Evolutionary conservation across 1,139 yeast genomes (phyloP), one percentile per base, ranked within the genome.

Genomic region (Starmera stellimalicola): DNA sequence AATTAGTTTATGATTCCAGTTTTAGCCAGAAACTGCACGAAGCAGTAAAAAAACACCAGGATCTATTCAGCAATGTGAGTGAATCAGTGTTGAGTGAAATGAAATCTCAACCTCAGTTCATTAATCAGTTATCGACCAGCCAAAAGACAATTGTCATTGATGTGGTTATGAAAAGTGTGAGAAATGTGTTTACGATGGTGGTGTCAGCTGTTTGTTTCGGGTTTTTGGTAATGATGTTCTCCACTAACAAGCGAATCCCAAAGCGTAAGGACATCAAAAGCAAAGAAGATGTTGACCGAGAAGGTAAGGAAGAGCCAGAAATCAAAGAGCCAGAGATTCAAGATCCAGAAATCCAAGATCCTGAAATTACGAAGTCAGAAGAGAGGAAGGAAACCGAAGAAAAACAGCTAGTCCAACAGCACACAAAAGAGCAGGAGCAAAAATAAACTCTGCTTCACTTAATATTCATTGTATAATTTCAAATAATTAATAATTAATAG

Each of bases 191-290:
- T 37, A 67, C 62, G 45, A 53, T 63, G 33, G 50, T 58, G 6
- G 46, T 67, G 30, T 71, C 60, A 0, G 47, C 58, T 29, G 55
- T 65, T 3, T 40, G 43, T 6, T 39, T 53, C 12, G 46, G 60
- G 6, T 50, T 64, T 11, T 29, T 65, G 2, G 43, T 50, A 10
- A 43, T 60, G 0, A 14, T 60, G 3, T 59, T 63, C 37, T 50
- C 63, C 6, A 62, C 70, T 3, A 62, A 62, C 37, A 55, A 54
- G 33, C 50, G 46, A 33, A 50, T 67, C n/a, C 73, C 73, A 26
- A 37, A 31, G 23, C 11, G 5, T 18, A 10, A 28, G 3, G 22
- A 28, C 9, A 14, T 28, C 1, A n/a, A 28, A 18, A 17, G n/a
- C 6, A 15, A 20, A 10, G 18, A 24, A 12, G 17, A 12, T 14